Conservation (phyloP, 306 rosid genomes). For the Prunus padus region DNA sequence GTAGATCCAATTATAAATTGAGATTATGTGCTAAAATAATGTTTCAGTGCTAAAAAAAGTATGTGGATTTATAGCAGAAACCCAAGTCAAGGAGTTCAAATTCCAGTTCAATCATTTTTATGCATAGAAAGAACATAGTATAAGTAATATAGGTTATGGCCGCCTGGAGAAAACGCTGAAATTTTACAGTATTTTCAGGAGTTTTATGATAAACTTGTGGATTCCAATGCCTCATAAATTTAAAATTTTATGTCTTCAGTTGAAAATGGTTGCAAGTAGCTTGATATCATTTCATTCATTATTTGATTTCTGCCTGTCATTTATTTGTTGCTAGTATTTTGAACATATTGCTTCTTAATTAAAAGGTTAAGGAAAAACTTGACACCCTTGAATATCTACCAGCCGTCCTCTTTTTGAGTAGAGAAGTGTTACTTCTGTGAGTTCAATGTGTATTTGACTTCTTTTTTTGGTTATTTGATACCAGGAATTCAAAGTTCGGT, state of each 20-base stretch:
- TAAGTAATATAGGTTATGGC: neutral
- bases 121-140: neutral
- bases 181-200: neutral
- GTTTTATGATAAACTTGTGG: neutral
- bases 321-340: neutral
- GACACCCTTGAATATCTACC: slow-evolving; percentile 15
- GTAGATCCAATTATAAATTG: neutral
- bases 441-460: slow-evolving; percentile 10
- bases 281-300: neutral
- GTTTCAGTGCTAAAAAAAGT: neutral
- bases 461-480: slow-evolving; percentile 18
- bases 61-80: neutral
- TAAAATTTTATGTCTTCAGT: neutral
- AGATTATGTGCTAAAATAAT: neutral
- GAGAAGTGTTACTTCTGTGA: neutral
- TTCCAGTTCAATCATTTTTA: neutral
- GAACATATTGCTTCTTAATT: neutral
- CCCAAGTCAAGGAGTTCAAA: neutral
- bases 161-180: neutral
- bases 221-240: neutral
- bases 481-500: slow-evolving; percentile 57
- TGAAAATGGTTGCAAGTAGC: neutral
- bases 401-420: slow-evolving; percentile 4
- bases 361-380: neutral
- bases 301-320: neutral